A percentile compares a stretch with the other conserved stretches of the same genome.
Evolutionary conservation across 345 rosid species (phyloP).

Genomic region (Turritis glabra): DNA sequence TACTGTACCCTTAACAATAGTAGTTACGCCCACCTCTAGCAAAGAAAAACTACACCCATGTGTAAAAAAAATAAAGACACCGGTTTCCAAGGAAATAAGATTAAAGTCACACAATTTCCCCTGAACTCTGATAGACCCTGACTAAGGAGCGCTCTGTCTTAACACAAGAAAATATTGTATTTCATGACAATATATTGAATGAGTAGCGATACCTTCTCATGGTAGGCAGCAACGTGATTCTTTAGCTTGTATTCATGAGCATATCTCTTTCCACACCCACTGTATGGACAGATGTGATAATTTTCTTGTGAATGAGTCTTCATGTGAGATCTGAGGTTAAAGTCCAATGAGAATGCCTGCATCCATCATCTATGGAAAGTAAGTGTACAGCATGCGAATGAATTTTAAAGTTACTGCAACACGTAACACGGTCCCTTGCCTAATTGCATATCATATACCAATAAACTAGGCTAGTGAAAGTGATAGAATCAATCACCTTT

Average conservation of each 20-base stretch:
- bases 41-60: background rate
- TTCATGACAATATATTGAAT: background rate
- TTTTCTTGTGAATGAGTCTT: slow-evolving; percentile 99
- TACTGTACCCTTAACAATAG: background rate
- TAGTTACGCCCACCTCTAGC: background rate
- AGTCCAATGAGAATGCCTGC: slow-evolving; percentile 98
- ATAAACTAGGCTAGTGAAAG: slow-evolving; percentile 1
- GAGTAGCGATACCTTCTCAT: slow-evolving; percentile 64
- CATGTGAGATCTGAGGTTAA: slow-evolving; percentile 97
- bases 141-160: background rate
- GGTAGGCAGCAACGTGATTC: slow-evolving; percentile 81
- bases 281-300: slow-evolving; percentile 88
- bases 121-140: background rate
- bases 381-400: background rate
- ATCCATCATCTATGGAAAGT: slow-evolving; percentile 22
- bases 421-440: background rate
- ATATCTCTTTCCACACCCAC: slow-evolving; percentile 96
- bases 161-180: background rate
- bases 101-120: background rate
- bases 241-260: slow-evolving; percentile 98
- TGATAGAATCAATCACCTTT: slow-evolving; percentile 63
- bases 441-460: background rate
- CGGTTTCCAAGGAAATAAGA: background rate
- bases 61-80: background rate
- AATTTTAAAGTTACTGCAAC: background rate